These are phyloP conservation scores for Exserohilum rostratum DNA, from an alignment of 2,329 filamentous ascomycete species.

Conservation along the genomic window DNA sequence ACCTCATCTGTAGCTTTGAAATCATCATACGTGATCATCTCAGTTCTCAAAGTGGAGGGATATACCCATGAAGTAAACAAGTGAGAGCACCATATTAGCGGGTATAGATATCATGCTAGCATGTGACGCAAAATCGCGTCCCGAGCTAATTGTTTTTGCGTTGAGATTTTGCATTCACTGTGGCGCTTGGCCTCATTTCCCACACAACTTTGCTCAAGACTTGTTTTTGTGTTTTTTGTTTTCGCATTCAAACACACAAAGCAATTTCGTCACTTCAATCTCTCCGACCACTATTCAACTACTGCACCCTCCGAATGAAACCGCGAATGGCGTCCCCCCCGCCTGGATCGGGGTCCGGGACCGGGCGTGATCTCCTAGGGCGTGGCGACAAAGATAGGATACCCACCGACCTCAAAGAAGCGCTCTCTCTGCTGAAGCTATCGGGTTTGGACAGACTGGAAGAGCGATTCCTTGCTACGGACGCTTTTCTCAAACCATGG, in stretches of 20 bases:
- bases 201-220: background rate
- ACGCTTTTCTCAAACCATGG: slow-evolving; percentile 43
- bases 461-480: slow-evolving; percentile 32
- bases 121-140: background rate
- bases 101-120: no score
- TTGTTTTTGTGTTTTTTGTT: background rate
- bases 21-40: no score
- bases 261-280: background rate
- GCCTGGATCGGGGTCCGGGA: slow-evolving; percentile 9
- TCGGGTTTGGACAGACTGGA: slow-evolving; percentile 31
- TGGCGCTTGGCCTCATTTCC: background rate
- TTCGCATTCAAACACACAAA: background rate
- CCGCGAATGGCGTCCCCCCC: slow-evolving; percentile 11
- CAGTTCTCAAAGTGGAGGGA: no score
- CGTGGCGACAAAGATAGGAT: slow-evolving; percentile 21
- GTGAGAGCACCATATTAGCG: no score
- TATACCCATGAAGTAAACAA: no score
- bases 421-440: slow-evolving; percentile 34
- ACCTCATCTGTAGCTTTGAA: no score
- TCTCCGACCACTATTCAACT: background rate
- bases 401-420: slow-evolving; percentile 24
- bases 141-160: background rate
- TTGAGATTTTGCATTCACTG: background rate
- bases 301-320: background rate
- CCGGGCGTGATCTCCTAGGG: slow-evolving; percentile 23